phyloP scores from a whole-genome alignment of 2,329 filamentous ascomycete genomes.

The Diaporthe batatas region DNA sequence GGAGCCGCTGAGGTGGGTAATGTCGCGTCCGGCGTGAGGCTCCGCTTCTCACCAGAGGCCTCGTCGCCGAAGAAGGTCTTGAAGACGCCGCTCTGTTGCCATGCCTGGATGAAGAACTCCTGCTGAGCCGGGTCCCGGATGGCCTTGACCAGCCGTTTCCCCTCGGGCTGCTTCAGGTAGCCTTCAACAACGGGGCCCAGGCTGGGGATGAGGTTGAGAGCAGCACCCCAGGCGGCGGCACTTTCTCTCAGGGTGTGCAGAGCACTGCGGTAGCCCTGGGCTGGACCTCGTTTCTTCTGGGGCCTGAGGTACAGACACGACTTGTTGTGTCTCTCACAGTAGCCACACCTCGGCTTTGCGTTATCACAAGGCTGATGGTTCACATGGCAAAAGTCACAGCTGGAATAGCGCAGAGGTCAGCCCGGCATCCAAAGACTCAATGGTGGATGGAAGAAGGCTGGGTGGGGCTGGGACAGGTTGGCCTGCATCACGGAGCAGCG shows the following conservation, averaged over 20 bases:
- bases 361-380: conserved; percentile 64
- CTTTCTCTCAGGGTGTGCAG: conserved; percentile 56
- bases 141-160: conserved; percentile 49
- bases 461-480: neutral
- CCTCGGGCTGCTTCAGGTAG: conserved; percentile 50
- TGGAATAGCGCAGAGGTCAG: conserved; percentile 46
- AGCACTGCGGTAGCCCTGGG: conserved; percentile 55
- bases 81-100: conserved; percentile 54
- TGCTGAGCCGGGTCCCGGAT: conserved; percentile 54
- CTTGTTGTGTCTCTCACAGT: conserved; percentile 57
- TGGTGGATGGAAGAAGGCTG: neutral
- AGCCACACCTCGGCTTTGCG: conserved; percentile 59
- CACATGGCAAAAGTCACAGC: conserved; percentile 62
- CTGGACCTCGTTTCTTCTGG: conserved; percentile 55
- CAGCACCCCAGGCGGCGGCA: conserved; percentile 55
- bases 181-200: conserved; percentile 54
- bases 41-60: conserved; percentile 35
- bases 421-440: neutral
- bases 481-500: neutral
- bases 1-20: conserved; percentile 19
- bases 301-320: conserved; percentile 55
- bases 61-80: conserved; percentile 52
- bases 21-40: conserved; percentile 26
- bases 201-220: conserved; percentile 53
- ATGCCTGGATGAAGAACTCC: conserved; percentile 52